Evolutionary conservation across 352 stramenopile species (phyloP).

Genomic region (Elongisporangium senticosum): DNA sequence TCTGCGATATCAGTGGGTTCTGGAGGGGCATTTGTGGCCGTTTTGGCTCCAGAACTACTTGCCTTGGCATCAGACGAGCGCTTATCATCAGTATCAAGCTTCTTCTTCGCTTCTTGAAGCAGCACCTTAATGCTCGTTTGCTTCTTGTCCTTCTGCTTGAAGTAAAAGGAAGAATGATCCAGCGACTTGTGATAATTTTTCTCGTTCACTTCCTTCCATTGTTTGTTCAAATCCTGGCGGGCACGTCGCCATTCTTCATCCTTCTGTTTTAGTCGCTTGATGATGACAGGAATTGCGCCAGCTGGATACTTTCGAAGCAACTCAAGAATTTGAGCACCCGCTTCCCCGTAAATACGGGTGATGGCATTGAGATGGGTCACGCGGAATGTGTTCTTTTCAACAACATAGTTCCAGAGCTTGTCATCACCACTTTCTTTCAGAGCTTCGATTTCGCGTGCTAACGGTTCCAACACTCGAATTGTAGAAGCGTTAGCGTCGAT

Average conservation of each 20-base stretch:
- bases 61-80: conserved; percentile 18
- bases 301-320: conserved; percentile 96
- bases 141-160: conserved; percentile 98
- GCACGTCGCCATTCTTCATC: conserved; percentile 94
- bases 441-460: conserved; percentile 93
- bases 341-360: conserved; percentile 96
- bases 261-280: conserved; percentile 98
- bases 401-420: conserved; percentile 83
- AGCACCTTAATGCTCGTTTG: conserved; percentile 94
- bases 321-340: conserved; percentile 88
- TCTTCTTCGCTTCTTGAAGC: conserved; percentile 83
- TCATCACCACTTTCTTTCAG: conserved; percentile 65
- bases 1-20: conserved; percentile 55
- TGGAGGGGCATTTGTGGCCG: conserved; percentile 28
- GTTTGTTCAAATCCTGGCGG: conserved; percentile 93
- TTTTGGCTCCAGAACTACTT: conserved; percentile 14
- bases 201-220: conserved; percentile 97
- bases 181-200: conserved; percentile 98
- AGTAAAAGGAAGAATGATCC: conserved; percentile 99
- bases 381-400: conserved; percentile 94
- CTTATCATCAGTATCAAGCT: conserved; percentile 65
- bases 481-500: conserved; percentile 97
- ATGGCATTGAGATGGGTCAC: conserved; percentile 98
- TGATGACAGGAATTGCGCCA: conserved; percentile 96
- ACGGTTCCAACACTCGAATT: conserved; percentile 93